Percentiles rank a stretch among this genome's conserved stretches.
Conservation (phyloP, 31 red algal genomes). For the Odonthalia washingtoniensis region DNA sequence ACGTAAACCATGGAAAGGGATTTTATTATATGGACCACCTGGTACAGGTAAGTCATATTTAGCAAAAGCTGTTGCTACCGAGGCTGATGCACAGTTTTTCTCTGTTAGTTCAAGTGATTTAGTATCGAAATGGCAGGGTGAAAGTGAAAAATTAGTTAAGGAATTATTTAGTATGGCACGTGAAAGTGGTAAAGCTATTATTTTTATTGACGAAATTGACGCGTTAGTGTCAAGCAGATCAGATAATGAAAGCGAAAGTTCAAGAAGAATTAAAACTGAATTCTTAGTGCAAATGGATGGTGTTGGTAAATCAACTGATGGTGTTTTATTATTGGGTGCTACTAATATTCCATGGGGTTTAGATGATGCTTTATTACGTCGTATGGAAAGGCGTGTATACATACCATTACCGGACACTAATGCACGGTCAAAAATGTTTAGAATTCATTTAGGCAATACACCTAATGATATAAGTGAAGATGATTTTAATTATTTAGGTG, state of each 20-base stretch:
- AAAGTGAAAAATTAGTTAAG: conserved; percentile 92
- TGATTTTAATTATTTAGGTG: conserved; percentile 69
- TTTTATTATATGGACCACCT: conserved; percentile 88
- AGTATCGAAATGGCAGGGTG: conserved; percentile 91
- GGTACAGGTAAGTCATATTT: conserved; percentile 96
- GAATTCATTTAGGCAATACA: conserved; percentile 74
- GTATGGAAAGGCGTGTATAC: conserved; percentile 95
- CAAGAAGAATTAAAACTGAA: conserved; percentile 97
- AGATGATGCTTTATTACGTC: conserved; percentile 91
- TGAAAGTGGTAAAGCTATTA: conserved; percentile 69
- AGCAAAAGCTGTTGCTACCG: conserved; percentile 78
- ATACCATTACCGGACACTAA: conserved; percentile 90
- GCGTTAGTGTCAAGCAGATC: conserved; percentile 75
- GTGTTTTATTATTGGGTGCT: conserved; percentile 89
- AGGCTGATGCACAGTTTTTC: conserved; percentile 67
- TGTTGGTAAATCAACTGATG: conserved; percentile 76
- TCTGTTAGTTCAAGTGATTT: conserved; percentile 79
- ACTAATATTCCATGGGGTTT: conserved; percentile 98
- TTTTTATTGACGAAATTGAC: conserved; percentile 96
- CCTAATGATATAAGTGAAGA: conserved; percentile 38
- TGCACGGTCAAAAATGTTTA: conserved; percentile 82
- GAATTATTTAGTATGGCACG: conserved; percentile 77
- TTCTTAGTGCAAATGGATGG: conserved; percentile 99
- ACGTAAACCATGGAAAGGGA: conserved; percentile 76
- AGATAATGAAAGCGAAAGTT: conserved; percentile 92